phyloP scores from a whole-genome alignment of 2,329 filamentous ascomycete genomes.

The Mycosphaerelloides madeirae region DNA sequence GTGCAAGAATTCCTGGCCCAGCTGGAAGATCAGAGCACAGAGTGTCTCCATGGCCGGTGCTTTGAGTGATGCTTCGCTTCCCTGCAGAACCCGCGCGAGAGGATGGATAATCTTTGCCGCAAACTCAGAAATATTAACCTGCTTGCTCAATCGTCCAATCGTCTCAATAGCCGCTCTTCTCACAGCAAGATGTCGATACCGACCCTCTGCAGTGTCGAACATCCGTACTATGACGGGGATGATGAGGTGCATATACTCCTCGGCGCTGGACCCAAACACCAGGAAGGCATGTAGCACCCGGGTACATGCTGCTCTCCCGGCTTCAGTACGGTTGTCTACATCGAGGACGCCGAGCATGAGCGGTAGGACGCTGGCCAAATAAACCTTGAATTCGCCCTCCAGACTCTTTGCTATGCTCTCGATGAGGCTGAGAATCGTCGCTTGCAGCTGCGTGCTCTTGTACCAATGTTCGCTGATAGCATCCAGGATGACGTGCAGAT shows the following conservation, averaged over 20 bases:
- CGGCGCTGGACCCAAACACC: constrained; percentile 89
- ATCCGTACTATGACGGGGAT: constrained; percentile 91
- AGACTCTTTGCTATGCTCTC: constrained; percentile 91
- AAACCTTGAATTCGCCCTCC: constrained; percentile 97
- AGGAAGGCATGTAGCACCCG: constrained; percentile 91
- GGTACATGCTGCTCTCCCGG: constrained; percentile 27
- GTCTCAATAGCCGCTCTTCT: constrained; percentile 90
- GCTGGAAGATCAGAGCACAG: constrained; percentile 90
- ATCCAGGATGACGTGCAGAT: constrained; percentile 77
- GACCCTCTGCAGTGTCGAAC: constrained; percentile 64
- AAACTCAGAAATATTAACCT: constrained; percentile 96
- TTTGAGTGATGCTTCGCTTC: constrained; percentile 67
- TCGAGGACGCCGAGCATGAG: constrained; percentile 93
- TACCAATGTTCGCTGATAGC: constrained; percentile 90
- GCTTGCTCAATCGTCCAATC: constrained; percentile 85
- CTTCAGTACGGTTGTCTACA: constrained; percentile 75
- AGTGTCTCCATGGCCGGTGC: constrained; percentile 86
- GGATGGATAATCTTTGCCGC: constrained; percentile 95
- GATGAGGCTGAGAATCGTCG: constrained; percentile 84
- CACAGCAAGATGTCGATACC: constrained; percentile 54
- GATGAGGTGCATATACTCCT: constrained; percentile 99
- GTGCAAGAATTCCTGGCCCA: constrained; percentile 90
- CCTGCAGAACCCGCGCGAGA: constrained; percentile 73
- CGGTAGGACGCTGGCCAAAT: constrained; percentile 80
- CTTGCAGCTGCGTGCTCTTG: constrained; percentile 71